Evolutionary conservation across 2,329 filamentous ascomycete species (phyloP), one percentile per base, ranked within the genome.

Genomic region (Thermothelomyces thermophilus): DNA sequence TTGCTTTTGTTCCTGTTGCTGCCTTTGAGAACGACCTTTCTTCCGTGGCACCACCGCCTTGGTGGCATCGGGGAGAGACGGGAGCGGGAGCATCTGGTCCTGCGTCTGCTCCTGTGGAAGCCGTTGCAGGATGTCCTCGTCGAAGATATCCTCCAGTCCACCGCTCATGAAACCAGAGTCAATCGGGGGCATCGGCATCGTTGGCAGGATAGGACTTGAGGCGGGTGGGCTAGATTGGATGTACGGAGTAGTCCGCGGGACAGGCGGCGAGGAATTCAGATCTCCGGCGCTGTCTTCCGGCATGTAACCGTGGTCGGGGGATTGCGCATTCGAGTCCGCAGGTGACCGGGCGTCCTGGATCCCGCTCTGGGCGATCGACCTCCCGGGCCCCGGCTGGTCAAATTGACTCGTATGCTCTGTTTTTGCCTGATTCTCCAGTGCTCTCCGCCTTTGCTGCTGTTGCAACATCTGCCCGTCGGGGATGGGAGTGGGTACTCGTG

Each of bases 141-240:
- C 84, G 52, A 88, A 79, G 5, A 83, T 73, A 22, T 85, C 82
- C n/a, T 85, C 78, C 14, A 85, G 65, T 6, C 82, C 79, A n/a
- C 85, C 86, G 63, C 87, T 93, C 78, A 90, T 87, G 62, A 94
- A 94, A 1, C 87, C 87, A 13, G 87, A 90, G 63, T 95, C 88
- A 7, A 75, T 74, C 56, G 83, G 74, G 5, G 76, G 75, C 46
- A 75, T 70, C 0, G 73, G 77, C 72, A 84, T 82, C 0, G 80
- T 78, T 7, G 81, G 81, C 43, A 90, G 74, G 37, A 82, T 76
- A 2, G 91, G 93, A 63, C 91, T 97, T 2, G 90, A 95, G 22
- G 84, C 80, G 24, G 81, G 79, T 4, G 85, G 83, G 51, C 79
- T 82, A 2, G 77, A 79, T 44, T 65, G 73, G 26, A 76, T 70